These are phyloP conservation scores for Acanthochlamys bracteata DNA, from an alignment of 106 monocot genomes.

Conservation along the genomic window DNA sequence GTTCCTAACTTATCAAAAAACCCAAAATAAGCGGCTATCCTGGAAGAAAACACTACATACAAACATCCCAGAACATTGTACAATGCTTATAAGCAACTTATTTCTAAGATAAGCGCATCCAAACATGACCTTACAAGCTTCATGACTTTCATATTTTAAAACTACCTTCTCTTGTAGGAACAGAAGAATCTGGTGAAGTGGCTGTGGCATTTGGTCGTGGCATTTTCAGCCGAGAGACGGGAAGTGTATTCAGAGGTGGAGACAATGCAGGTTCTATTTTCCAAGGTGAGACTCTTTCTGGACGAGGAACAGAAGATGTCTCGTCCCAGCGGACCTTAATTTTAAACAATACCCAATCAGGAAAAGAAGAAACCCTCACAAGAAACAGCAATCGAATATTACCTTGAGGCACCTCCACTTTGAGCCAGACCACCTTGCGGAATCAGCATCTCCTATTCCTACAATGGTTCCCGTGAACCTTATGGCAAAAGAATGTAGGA, in stretches of 20 bases:
- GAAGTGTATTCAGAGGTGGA: slow-evolving; percentile 26
- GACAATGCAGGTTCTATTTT: slow-evolving; percentile 42
- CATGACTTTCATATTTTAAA: not conserved
- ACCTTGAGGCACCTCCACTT: slow-evolving; percentile 64
- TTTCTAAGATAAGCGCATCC: too few species aligned
- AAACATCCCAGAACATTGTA: too few species aligned
- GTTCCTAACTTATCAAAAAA: too few species aligned
- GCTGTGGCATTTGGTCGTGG: slow-evolving; percentile 22
- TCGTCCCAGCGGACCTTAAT: slow-evolving; percentile 64
- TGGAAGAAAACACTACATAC: too few species aligned
- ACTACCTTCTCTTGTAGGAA: slow-evolving; percentile 42
- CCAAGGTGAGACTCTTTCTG: slow-evolving; percentile 63
- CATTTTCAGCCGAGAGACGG: slow-evolving; percentile 32
- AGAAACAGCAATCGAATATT: not conserved
- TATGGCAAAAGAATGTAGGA: not conserved
- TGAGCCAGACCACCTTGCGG: slow-evolving; percentile 42
- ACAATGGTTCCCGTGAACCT: slow-evolving; percentile 66
- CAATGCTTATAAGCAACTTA: too few species aligned
- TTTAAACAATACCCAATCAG: not conserved
- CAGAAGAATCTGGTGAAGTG: slow-evolving; percentile 36
- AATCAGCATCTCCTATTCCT: slow-evolving; percentile 40
- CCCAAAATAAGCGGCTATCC: too few species aligned
- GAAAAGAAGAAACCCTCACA: not conserved
- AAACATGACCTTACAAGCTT: not conserved
- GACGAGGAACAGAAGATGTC: slow-evolving; percentile 40